Conservation (phyloP, 2,329 filamentous ascomycete species). For the Neoarthrinium moseri region DNA sequence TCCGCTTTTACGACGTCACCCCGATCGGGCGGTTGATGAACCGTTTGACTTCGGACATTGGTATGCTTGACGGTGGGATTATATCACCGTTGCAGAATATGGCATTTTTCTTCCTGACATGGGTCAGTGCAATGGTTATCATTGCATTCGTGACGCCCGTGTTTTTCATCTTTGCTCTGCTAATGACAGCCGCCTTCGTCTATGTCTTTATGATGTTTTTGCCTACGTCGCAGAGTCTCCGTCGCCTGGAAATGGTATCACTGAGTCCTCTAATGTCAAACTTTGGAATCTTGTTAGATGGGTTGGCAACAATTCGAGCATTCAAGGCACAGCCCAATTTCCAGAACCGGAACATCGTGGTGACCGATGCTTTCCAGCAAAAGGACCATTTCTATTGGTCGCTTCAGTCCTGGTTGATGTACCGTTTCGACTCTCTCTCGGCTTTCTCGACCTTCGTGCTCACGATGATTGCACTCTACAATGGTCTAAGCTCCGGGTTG, state of each 20-base stretch:
- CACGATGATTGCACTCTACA: conserved; percentile 72
- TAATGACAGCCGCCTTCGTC: conserved; percentile 67
- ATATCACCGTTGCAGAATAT: conserved; percentile 71
- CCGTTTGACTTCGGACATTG: conserved; percentile 84
- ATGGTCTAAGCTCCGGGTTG: conserved; percentile 72
- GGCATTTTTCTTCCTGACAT: conserved; percentile 68
- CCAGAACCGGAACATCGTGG: conserved; percentile 74
- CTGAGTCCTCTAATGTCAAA: conserved; percentile 88
- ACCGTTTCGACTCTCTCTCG: conserved; percentile 72
- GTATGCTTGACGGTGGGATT: conserved; percentile 85
- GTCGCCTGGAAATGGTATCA: conserved; percentile 85
- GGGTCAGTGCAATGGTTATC: conserved; percentile 70
- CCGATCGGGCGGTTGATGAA: conserved; percentile 91
- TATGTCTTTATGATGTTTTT: conserved; percentile 75
- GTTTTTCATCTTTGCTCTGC: conserved; percentile 71
- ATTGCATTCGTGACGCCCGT: conserved; percentile 77
- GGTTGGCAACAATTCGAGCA: conserved; percentile 81
- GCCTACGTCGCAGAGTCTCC: conserved; percentile 78
- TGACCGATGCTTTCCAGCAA: conserved; percentile 86
- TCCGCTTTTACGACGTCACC: conserved; percentile 89
- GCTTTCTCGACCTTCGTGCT: conserved; percentile 72
- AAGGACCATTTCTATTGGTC: conserved; percentile 98
- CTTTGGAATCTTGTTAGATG: conserved; percentile 83
- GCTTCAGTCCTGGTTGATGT: conserved; percentile 80
- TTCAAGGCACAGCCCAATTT: conserved; percentile 79